Conservation (phyloP, 1,284 basidiomycete genomes). For the Trichosporon sp. region DNA sequence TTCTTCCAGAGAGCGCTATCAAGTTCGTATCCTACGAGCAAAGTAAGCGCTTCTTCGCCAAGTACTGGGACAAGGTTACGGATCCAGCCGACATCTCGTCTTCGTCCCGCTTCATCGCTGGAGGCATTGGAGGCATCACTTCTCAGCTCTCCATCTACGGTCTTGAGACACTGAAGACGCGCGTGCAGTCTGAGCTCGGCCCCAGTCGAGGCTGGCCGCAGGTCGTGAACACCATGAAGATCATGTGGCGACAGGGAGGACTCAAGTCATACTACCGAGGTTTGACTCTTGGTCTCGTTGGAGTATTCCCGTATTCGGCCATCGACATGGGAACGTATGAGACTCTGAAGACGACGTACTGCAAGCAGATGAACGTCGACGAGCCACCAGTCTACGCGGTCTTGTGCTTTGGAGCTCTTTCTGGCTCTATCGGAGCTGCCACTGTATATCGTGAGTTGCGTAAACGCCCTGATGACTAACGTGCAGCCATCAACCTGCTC, state of each 20-base stretch:
- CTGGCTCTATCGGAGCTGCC: constrained; percentile 87
- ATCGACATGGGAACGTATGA: constrained; percentile 97
- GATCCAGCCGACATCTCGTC: constrained; percentile 90
- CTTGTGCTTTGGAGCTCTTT: constrained; percentile 83
- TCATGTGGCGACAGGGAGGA: constrained; percentile 77
- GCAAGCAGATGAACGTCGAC: constrained; percentile 74
- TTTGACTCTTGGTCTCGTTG: constrained; percentile 78
- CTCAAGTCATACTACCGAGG: constrained; percentile 88
- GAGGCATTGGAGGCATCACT: constrained; percentile 90
- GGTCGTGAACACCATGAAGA: constrained; percentile 64
- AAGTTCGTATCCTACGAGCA: constrained; percentile 97
- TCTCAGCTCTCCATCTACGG: constrained; percentile 74
- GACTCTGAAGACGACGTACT: constrained; percentile 80
- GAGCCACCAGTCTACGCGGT: constrained; percentile 81
- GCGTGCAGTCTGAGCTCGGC: constrained; percentile 84
- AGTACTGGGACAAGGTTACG: constrained; percentile 86
- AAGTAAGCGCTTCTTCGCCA: constrained; percentile 90
- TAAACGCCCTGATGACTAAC: not conserved
- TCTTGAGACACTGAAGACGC: constrained; percentile 66
- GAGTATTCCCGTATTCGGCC: constrained; percentile 84
- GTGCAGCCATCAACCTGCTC: constrained; percentile 75
- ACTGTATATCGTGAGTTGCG: constrained; percentile 71
- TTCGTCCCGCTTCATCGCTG: constrained; percentile 87
- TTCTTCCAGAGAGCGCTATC: constrained; percentile 96
- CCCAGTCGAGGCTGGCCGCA: constrained; percentile 64